Base-by-base conservation (phyloP, 192 early-diverging fungal genomes). In the Chytriomyces sp. region DNA sequence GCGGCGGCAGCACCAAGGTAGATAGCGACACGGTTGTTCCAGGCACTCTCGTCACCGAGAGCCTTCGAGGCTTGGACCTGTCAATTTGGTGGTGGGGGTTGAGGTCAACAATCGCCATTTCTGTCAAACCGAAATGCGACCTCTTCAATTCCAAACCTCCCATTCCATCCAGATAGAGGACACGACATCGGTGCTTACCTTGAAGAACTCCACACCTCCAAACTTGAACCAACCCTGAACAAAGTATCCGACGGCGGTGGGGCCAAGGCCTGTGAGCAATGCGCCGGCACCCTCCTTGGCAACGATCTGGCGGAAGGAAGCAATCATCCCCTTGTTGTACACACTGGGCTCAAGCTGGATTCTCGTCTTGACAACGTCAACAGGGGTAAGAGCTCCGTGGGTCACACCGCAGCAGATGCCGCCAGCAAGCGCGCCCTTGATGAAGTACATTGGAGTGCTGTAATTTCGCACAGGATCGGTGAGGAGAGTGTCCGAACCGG, bases 201-300 rank as follows among this genome's bases (percentile, higher is more conserved):
- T 96, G 86, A 93, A 96, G 70, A 89, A 75, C 80, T 96, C 94
- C 82, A 94, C 94, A 58, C 93, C 88, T 30, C 94, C 94, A 80
- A 93, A 96, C 82, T 96, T 96, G 84, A 90, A 86, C 72, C 86
- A 81, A 72, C 93, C 93, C 81, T 94, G 93, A 57, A 89, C 68
- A 52, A 90, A 93, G 83, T 95, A 95, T 22, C 94, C 94, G 39
- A 92, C 65, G 34, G 92, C 78, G 17, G 93, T 95, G 30, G 94
- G 93, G 7, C 80, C 85, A 31, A 88, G 82, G 52, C 94, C 94
- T 39, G 91, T 92, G 64, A 84, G 92, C 55, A 95, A 63, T 28
- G 89, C 93, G 56, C 80, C 70, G 72, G 89, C 62, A 36, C 94
- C 94, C 76, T 93, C 87, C 31, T 87, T 85, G 33, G 80, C 78